Base-by-base conservation (phyloP, 495 filamentous ascomycete genomes). In the Aspergillus sclerotiicarbonarius region DNA sequence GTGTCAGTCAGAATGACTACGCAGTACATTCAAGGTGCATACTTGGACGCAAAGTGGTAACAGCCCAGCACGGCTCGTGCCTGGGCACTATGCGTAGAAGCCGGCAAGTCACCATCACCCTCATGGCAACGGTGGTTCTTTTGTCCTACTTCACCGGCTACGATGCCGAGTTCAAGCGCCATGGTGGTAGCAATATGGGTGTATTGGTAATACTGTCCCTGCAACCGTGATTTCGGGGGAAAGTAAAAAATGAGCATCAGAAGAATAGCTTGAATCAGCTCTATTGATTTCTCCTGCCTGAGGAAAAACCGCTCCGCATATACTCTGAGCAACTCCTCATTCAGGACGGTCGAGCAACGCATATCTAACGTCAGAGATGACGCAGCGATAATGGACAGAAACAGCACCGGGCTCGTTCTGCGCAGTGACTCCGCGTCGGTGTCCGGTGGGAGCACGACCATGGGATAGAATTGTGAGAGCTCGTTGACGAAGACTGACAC, bases 151-250 rank as follows among this genome's bases (percentile, higher is more conserved):
- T 25, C 12, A 25, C 46, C 46, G 25, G 46, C 46, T 12, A 12
- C 46, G 8, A 49, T 31, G 3, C 46, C 46, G 16, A 49, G 46
- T 25, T 49, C 46, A 5, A 49, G 46, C 9, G 46, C 46, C 46
- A 49, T 49, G 3, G 46, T 49, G 10, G 46, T 49, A 15, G 46
- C 46, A 20, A 49, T 49, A 13, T 49, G 46, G 4, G 46, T 31
- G 8, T 49, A 49, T 25, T 49, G 46, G 21, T 49, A 49, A 25
- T 49, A 49, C 46, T 49, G 46, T n/a, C 46, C 46, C 13, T 49
- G 46, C n/a, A 49, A 13, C 2, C 21, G 21, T 49, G 46, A 49
- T 49, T 49, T 49, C 12, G 46, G 46, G n/a, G 46, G 46, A 12
- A 49, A 18, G 25, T 49, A 49, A 13, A 30, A 49, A 25, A 49